A percentile compares a stretch with the other conserved stretches of the same genome.
Evolutionary conservation across 2,329 filamentous ascomycete genomes (phyloP).

Genomic region (Colletotrichum spinosum): DNA sequence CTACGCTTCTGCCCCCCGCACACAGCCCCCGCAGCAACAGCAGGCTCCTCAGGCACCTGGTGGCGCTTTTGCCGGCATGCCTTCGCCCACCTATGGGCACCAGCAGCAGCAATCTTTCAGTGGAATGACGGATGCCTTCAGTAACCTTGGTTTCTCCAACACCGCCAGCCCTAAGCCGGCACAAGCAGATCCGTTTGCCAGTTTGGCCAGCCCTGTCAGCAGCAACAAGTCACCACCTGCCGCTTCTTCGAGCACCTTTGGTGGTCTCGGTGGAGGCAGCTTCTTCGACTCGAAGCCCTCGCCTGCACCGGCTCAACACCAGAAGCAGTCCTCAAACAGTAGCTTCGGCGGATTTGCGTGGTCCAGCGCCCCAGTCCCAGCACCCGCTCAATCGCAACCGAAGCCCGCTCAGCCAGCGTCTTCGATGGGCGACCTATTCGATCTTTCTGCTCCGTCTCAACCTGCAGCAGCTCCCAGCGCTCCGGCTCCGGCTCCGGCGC

Average conservation of each 20-base stretch:
- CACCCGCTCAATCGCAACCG: slow-evolving; percentile 47
- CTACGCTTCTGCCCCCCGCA: slow-evolving; percentile 86
- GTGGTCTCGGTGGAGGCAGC: slow-evolving; percentile 75
- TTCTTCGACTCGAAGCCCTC: slow-evolving; percentile 86
- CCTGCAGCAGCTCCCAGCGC: slow-evolving; percentile 50
- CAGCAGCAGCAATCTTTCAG: slow-evolving; percentile 62
- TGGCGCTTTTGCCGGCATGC: slow-evolving; percentile 75
- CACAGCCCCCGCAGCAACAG: slow-evolving; percentile 67
- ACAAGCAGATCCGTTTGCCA: slow-evolving; percentile 69
- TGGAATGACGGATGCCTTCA: slow-evolving; percentile 82
- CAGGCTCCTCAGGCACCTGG: slow-evolving; percentile 58
- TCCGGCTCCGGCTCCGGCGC: slow-evolving; percentile 54
- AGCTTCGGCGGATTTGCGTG: slow-evolving; percentile 76
- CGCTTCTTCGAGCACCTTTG: slow-evolving; percentile 58
- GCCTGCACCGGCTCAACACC: slow-evolving; percentile 59
- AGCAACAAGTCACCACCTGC: slow-evolving; percentile 47
- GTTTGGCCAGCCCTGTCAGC: slow-evolving; percentile 56
- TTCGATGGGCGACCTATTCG: slow-evolving; percentile 84
- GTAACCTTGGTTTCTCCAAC: slow-evolving; percentile 58
- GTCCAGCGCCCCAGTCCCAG: slow-evolving; percentile 60
- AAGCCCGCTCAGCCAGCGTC: slow-evolving; percentile 60
- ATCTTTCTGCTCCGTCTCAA: slow-evolving; percentile 69
- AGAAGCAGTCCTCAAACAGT: slow-evolving; percentile 65
- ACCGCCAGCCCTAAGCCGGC: slow-evolving; percentile 62
- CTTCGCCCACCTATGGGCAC: slow-evolving; percentile 65